Percentiles rank a stretch among this genome's conserved stretches.
phyloP scores from a whole-genome alignment of 805 yeast genomes.

The Nakazawaea anatomiae region DNA sequence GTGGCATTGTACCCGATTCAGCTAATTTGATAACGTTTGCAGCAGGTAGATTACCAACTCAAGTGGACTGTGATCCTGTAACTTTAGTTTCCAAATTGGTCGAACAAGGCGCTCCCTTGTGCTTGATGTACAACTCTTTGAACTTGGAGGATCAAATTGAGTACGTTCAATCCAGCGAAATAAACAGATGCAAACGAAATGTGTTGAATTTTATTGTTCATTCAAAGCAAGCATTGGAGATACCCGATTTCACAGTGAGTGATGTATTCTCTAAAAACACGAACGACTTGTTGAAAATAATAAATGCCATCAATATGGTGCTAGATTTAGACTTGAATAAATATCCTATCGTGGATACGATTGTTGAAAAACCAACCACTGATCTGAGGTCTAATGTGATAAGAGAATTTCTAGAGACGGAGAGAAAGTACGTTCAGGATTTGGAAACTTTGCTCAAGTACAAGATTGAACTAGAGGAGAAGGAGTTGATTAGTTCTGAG shows the following conservation, averaged over 20 bases:
- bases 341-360: slow-evolving; percentile 23
- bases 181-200: slow-evolving; percentile 79
- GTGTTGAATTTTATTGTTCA: slow-evolving; percentile 88
- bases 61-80: slow-evolving; percentile 80
- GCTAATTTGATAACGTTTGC: slow-evolving; percentile 55
- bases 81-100: slow-evolving; percentile 84
- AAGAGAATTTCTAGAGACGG: slow-evolving; percentile 81
- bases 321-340: slow-evolving; percentile 36
- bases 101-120: slow-evolving; percentile 89
- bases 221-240: slow-evolving; percentile 67
- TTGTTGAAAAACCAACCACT: slow-evolving; percentile 25
- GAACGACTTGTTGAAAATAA: slow-evolving; percentile 66
- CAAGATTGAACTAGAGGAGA: slow-evolving; percentile 57
- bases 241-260: slow-evolving; percentile 84
- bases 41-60: slow-evolving; percentile 73
- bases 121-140: slow-evolving; percentile 74
- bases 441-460: slow-evolving; percentile 68
- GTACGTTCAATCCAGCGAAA: slow-evolving; percentile 69
- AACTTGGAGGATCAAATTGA: slow-evolving; percentile 44
- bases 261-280: slow-evolving; percentile 83
- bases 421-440: slow-evolving; percentile 89
- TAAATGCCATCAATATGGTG: slow-evolving; percentile 64
- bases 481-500: slow-evolving; percentile 70
- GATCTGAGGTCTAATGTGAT: slow-evolving; percentile 74
- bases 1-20: not conserved